phyloP scores from a whole-genome alignment of 768 basidiomycete species.

The Podaxis sp. region DNA sequence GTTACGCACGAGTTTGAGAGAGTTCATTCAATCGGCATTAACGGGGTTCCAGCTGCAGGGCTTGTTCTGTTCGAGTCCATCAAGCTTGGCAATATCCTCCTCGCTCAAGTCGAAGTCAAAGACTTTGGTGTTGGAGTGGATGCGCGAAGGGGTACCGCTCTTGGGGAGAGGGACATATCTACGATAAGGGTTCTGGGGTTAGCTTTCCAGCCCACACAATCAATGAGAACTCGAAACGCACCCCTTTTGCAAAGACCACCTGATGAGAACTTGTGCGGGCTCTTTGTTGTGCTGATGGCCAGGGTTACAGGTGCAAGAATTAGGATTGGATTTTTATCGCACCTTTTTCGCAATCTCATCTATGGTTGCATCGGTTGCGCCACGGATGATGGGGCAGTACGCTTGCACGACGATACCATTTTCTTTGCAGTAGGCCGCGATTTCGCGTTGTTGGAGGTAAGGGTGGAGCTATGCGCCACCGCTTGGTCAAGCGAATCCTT shows the following conservation, averaged over 20 bases:
- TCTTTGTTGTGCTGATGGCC: constrained; percentile 49
- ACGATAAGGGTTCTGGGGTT: neutral
- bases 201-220: neutral
- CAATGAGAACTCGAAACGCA: constrained; percentile 30
- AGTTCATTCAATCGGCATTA: constrained; percentile 3
- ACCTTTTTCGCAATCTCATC: constrained; percentile 16
- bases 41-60: constrained; percentile 17
- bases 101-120: constrained; percentile 16
- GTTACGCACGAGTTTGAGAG: neutral
- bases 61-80: constrained; percentile 12
- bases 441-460: constrained; percentile 71
- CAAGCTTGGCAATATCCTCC: constrained; percentile 14
- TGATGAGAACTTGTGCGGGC: constrained; percentile 74
- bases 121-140: constrained; percentile 13
- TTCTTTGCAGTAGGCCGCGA: constrained; percentile 68
- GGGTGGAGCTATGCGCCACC: constrained; percentile 59
- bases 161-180: constrained; percentile 15
- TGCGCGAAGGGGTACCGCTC: constrained; percentile 15
- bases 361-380: constrained; percentile 22
- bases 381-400: constrained; percentile 68
- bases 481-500: neutral
- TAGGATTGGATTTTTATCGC: neutral
- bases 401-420: constrained; percentile 62
- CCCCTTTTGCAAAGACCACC: constrained; percentile 87
- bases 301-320: no score